These are phyloP conservation scores for Lyophyllum shimeji DNA, from an alignment of 768 basidiomycete species.

Conservation along the genomic window DNA sequence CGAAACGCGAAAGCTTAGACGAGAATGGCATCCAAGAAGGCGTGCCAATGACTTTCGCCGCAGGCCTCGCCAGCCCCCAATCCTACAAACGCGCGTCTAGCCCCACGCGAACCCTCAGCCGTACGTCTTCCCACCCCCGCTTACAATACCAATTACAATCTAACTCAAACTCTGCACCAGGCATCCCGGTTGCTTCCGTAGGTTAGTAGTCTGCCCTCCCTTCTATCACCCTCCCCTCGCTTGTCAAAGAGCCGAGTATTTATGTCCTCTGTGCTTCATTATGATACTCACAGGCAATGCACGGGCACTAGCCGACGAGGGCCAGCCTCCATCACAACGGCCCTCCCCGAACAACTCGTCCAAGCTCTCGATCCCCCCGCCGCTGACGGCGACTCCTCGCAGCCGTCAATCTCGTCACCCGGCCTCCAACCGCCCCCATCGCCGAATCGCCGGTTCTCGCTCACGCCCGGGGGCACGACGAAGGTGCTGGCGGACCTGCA, in stretches of 20 bases:
- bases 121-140: conserved; percentile 47
- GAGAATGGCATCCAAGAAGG: conserved; percentile 72
- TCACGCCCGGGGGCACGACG: conserved; percentile 79
- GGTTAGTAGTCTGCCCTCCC: conserved; percentile 51
- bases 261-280: conserved; percentile 22
- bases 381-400: conserved; percentile 35
- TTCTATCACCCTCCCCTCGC: conserved; percentile 6
- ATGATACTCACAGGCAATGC: conserved; percentile 66
- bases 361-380: conserved; percentile 27
- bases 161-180: conserved; percentile 35
- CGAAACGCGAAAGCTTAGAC: conserved; percentile 49
- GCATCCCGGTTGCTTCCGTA: conserved; percentile 76
- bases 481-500: conserved; percentile 89
- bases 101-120: conserved; percentile 77
- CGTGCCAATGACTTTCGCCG: conserved; percentile 59
- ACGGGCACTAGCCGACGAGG: conserved; percentile 78
- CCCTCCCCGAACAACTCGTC: conserved; percentile 26
- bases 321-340: conserved; percentile 37
- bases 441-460: conserved; percentile 52
- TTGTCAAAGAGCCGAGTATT: conserved; percentile 20
- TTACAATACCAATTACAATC: conserved; percentile 10
- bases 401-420: conserved; percentile 29
- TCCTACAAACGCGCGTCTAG: conserved; percentile 58
- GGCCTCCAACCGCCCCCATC: conserved; percentile 49
- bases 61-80: conserved; percentile 34